A percentile compares a stretch with the other conserved stretches of the same genome.
Evolutionary conservation across 768 basidiomycete species (phyloP).

Genomic region (Amanita pseudoporphyria): DNA sequence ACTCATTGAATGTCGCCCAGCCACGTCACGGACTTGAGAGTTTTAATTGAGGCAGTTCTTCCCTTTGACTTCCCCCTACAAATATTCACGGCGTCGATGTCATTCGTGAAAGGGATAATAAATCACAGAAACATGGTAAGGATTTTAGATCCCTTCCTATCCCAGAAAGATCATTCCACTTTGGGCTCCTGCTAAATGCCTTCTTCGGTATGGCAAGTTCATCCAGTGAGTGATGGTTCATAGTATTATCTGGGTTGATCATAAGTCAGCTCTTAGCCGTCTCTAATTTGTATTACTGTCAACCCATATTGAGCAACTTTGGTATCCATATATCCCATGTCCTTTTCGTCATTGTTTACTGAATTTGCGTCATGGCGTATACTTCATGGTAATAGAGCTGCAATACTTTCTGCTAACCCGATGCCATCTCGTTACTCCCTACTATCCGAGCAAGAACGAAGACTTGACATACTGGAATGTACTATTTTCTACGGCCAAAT

Average conservation of each 20-base stretch:
- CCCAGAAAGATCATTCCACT: conserved; percentile 42
- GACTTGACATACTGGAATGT: conserved; percentile 59
- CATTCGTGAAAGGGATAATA: background rate
- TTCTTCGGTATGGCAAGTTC: conserved; percentile 59
- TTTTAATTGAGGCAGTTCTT: too few relatives aligned
- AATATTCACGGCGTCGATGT: background rate
- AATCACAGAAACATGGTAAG: conserved; percentile 13
- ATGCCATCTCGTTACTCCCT: conserved; percentile 62
- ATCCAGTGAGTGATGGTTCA: conserved; percentile 28
- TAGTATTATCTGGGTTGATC: background rate
- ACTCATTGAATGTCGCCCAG: too few relatives aligned
- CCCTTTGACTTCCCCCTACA: too few relatives aligned
- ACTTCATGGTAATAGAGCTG: conserved; percentile 67
- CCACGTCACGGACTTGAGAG: too few relatives aligned
- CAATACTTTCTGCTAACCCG: conserved; percentile 50
- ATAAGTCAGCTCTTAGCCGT: conserved; percentile 30
- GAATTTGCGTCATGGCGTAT: conserved; percentile 68
- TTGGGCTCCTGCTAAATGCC: conserved; percentile 42
- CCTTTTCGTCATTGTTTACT: conserved; percentile 63
- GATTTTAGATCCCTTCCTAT: conserved; percentile 63
- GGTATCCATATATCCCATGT: conserved; percentile 72
- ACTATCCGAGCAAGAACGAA: conserved; percentile 71
- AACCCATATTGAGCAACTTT: conserved; percentile 65
- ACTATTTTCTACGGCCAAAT: conserved; percentile 69
- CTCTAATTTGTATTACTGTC: conserved; percentile 78